Evolutionary conservation across 2,329 filamentous ascomycete genomes (phyloP), one percentile per base, ranked within the genome.

Genomic region (Paraphaeosphaeria sporulosa): DNA sequence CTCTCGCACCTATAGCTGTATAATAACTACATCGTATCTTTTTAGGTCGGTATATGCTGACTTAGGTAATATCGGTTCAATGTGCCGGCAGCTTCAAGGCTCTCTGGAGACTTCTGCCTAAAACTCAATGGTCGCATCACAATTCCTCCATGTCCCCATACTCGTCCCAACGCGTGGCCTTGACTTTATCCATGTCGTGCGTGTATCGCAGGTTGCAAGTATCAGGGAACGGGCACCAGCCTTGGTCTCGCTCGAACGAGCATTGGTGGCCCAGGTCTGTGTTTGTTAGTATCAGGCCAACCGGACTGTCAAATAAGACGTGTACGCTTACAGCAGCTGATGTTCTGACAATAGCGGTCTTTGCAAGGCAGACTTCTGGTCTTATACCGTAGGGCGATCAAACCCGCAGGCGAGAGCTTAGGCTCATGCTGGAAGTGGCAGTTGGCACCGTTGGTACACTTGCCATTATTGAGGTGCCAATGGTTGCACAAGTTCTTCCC

Each of bases 371-470:
- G 66, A 10, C 70, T 76, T n/a, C 80, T 70, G 2, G 80, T 77
- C 59, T 80, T 80, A 57, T 80, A 78, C 47, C 74, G 76, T 36
- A 83, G 65, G 5, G 80, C 79, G 19, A 76, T 72, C 46, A 74
- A 60, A 59, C 82, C 80, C 4, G 69, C 75, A 2, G 69, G 62
- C 0, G 65, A 70, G 21, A 83, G 67, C 23, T 72, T 76, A 38
- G 78, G 76, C 40, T 78, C 78, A 60, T 83, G 81, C 53, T 75
- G 67, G 60, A 81, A 82, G 38, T 73, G 70, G 64, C 81, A 83
- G 55, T 78, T 78, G 12, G 74, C 69, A 9, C 76, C 78, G n/a
- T 77, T 72, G 6, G 67, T 60, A 57, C 81, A 83, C 32, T 76
- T 67, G 2, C 78, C 78, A 27, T 60, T 64, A 23, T 69, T 72